Evolutionary conservation across 1,284 basidiomycete genomes (phyloP).

Genomic region (Ganoderma leucocontextum): DNA sequence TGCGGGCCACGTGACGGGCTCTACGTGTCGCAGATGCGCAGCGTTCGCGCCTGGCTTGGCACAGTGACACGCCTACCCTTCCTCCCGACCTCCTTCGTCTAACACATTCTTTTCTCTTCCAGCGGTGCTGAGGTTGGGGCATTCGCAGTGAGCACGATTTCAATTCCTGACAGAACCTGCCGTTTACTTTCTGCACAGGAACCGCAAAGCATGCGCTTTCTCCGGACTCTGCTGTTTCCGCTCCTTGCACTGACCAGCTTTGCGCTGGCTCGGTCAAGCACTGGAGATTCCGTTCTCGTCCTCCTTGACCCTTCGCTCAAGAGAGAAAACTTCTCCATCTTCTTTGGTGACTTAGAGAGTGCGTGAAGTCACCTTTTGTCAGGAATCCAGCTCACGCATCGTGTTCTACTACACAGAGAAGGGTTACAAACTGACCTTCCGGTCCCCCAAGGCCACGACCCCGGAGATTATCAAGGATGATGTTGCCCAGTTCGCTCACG

Average conservation of each 20-base stretch:
- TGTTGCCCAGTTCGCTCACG: constrained; percentile 80
- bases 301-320: constrained; percentile 78
- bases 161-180: neutral
- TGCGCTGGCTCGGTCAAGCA: constrained; percentile 75
- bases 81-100: neutral
- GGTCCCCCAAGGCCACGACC: constrained; percentile 74
- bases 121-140: constrained; percentile 4
- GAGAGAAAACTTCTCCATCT: constrained; percentile 77
- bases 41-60: constrained; percentile 31
- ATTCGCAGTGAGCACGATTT: neutral
- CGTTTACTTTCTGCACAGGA: neutral
- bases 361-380: constrained; percentile 30
- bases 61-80: constrained; percentile 24
- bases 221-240: constrained; percentile 36
- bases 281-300: constrained; percentile 85
- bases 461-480: constrained; percentile 77
- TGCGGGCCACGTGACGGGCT: constrained; percentile 24
- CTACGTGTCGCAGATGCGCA: constrained; percentile 33
- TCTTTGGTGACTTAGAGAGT: constrained; percentile 85
- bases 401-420: constrained; percentile 55
- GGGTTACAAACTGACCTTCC: constrained; percentile 86
- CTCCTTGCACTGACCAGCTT: constrained; percentile 44
- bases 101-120: neutral
- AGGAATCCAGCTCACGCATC: neutral
- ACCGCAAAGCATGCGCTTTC: constrained; percentile 34